phyloP scores from a whole-genome alignment of 2,329 filamentous ascomycete species.

The Colletotrichum salicis region DNA sequence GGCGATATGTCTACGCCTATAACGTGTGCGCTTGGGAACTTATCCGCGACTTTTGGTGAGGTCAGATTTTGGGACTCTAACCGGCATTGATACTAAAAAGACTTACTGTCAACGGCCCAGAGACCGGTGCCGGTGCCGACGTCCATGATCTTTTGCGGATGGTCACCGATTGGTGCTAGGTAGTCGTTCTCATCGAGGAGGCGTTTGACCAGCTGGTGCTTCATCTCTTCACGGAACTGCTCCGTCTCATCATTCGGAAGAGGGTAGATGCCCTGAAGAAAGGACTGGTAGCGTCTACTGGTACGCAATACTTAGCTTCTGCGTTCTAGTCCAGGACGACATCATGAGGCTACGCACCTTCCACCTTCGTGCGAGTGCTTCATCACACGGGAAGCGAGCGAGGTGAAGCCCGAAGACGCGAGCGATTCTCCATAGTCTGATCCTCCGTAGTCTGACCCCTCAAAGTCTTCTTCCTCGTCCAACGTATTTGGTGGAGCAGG shows the following conservation, averaged over 20 bases:
- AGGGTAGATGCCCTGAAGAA: conserved; percentile 58
- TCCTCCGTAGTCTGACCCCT: conserved; percentile 45
- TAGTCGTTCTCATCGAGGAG: conserved; percentile 55
- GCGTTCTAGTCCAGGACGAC: neutral
- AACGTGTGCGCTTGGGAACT: conserved; percentile 56
- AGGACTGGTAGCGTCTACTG: conserved; percentile 60
- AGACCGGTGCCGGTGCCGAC: conserved; percentile 62
- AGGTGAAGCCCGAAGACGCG: conserved; percentile 53
- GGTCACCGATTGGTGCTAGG: conserved; percentile 55
- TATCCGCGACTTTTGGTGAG: conserved; percentile 55
- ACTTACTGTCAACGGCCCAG: conserved; percentile 65
- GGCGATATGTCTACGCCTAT: conserved; percentile 57
- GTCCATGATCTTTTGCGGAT: conserved; percentile 61
- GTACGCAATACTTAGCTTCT: conserved; percentile 13
- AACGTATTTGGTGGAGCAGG: conserved; percentile 22
- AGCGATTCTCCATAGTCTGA: conserved; percentile 54
- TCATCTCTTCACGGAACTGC: conserved; percentile 58
- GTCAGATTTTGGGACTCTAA: conserved; percentile 9
- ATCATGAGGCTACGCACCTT: conserved; percentile 27
- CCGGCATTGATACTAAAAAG: neutral
- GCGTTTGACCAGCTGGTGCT: conserved; percentile 61
- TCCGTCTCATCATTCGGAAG: conserved; percentile 65
- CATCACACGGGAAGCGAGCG: conserved; percentile 42
- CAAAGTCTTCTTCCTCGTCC: conserved; percentile 34
- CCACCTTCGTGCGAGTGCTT: conserved; percentile 35